phyloP scores from a whole-genome alignment of 2,329 filamentous ascomycete species.

The Fusarium palustre region DNA sequence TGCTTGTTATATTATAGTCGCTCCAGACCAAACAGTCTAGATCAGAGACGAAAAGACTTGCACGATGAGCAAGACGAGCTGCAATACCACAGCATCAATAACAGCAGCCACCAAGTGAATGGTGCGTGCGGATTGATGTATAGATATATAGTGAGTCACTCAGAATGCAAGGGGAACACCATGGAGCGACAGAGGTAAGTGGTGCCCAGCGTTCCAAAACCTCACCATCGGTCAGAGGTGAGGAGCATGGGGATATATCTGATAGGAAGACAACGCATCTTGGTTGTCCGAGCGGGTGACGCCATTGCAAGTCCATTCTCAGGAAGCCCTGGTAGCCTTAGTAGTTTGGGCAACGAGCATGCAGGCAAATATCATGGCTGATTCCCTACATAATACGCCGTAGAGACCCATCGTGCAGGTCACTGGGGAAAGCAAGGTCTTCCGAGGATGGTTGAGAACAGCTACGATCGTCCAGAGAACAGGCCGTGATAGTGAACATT shows the following conservation, averaged over 20 bases:
- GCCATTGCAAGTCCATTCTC: conserved; percentile 40
- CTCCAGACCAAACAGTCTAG: conserved; percentile 20
- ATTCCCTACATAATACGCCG: conserved; percentile 18
- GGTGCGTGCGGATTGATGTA: conserved; percentile 30
- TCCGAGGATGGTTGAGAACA: conserved; percentile 33
- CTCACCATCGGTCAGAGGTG: conserved; percentile 35
- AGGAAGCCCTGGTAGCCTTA: conserved; percentile 6
- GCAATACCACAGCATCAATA: conserved; percentile 32
- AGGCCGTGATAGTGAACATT: conserved; percentile 30
- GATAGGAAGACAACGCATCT: conserved; percentile 38
- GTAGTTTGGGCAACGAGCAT: conserved; percentile 11
- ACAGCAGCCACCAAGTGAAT: conserved; percentile 46
- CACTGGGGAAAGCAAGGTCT: conserved; percentile 38
- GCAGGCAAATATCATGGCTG: conserved; percentile 12
- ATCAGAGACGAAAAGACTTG: conserved; percentile 28
- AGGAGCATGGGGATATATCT: conserved; percentile 39
- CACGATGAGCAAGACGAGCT: conserved; percentile 19
- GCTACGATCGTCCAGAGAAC: conserved; percentile 39
- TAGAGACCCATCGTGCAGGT: conserved; percentile 10
- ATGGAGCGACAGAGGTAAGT: conserved; percentile 41
- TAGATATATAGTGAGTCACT: conserved; percentile 47
- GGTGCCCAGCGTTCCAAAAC: conserved; percentile 46
- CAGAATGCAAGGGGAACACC: conserved; percentile 46
- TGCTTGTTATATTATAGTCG: conserved; percentile 28
- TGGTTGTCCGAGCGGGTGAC: conserved; percentile 40